A percentile compares a stretch with the other conserved stretches of the same genome.
These are phyloP conservation scores for Penicillium sp. DNA, from an alignment of 2,329 filamentous ascomycete species.

Conservation along the genomic window DNA sequence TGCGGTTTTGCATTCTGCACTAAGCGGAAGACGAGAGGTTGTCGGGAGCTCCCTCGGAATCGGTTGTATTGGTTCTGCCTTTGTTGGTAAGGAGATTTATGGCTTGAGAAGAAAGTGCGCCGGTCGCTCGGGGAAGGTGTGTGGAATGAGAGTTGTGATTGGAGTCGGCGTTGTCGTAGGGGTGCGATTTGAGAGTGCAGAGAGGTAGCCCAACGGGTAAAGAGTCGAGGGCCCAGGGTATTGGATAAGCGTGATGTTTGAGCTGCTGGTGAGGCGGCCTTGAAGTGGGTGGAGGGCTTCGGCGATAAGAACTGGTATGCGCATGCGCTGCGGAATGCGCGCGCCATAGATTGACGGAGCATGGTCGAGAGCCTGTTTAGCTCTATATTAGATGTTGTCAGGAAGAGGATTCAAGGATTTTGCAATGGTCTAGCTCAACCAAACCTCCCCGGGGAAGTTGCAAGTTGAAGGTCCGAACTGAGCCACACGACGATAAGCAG, in stretches of 20 bases:
- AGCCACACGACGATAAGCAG: constrained; percentile 1
- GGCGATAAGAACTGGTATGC: neutral
- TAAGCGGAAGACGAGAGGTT: constrained; percentile 13
- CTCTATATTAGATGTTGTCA: neutral
- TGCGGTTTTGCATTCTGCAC: constrained; percentile 19
- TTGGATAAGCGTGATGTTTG: neutral
- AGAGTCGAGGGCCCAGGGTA: neutral
- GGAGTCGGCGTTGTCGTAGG: neutral
- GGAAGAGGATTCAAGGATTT: neutral
- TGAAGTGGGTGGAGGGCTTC: neutral
- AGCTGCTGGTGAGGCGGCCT: neutral
- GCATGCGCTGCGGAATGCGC: constrained; percentile 6
- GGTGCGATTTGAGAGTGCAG: neutral
- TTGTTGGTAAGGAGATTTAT: constrained; percentile 6
- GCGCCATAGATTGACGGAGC: neutral
- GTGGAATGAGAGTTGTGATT: neutral
- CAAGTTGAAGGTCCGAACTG: neutral
- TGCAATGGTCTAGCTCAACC: neutral
- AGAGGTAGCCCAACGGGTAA: neutral
- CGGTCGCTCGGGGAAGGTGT: neutral
- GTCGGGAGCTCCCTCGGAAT: constrained; percentile 8
- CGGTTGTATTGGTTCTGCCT: constrained; percentile 17
- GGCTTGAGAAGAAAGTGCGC: constrained; percentile 8
- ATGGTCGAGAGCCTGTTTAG: neutral
- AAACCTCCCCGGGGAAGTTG: neutral